Percentiles rank a stretch among this genome's conserved stretches.
Conservation (phyloP, 495 filamentous ascomycete genomes). For the Hypoxylon subgilvum region DNA sequence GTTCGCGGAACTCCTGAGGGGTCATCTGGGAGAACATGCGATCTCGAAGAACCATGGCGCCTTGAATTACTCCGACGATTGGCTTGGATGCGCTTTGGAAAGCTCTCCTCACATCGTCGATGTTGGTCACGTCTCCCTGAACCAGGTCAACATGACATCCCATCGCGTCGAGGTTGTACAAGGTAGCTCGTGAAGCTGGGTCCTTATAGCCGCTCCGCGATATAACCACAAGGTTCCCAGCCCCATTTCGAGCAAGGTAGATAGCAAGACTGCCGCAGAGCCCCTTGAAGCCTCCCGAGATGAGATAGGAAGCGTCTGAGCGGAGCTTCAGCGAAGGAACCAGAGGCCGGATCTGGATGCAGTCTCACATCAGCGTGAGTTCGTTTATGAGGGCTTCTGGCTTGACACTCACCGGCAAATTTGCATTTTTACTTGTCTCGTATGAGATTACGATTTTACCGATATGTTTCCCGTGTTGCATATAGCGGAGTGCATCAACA, state of each 20-base stretch:
- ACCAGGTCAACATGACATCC: constrained; percentile 38
- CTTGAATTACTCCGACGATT: constrained; percentile 46
- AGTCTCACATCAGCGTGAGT: too few relatives aligned
- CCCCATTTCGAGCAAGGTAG: constrained; percentile 22
- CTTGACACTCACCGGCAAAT: too few relatives aligned
- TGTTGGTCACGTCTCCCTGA: constrained; percentile 43
- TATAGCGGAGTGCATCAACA: constrained; percentile 5
- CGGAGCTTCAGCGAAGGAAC: constrained; percentile 27
- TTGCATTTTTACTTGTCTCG: constrained; percentile 1
- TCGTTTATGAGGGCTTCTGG: too few relatives aligned
- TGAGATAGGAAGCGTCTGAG: constrained; percentile 40
- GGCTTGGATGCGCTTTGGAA: constrained; percentile 23
- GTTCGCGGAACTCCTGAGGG: constrained; percentile 46
- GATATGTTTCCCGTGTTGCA: constrained; percentile 41
- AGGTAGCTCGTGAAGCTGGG: constrained; percentile 33
- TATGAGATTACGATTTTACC: constrained; percentile 45
- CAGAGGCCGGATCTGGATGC: constrained; percentile 24
- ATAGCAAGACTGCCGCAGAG: constrained; percentile 36
- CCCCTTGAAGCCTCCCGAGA: constrained; percentile 49
- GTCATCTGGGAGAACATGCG: constrained; percentile 52
- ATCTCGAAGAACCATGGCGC: constrained; percentile 45
- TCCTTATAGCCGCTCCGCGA: constrained; percentile 45
- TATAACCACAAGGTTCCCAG: constrained; percentile 20
- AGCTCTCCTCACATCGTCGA: constrained; percentile 19
- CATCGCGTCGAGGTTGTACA: constrained; percentile 43